These are phyloP conservation scores for Crithidia expoeki DNA, from an alignment of 208 protist species.

Conservation along the genomic window DNA sequence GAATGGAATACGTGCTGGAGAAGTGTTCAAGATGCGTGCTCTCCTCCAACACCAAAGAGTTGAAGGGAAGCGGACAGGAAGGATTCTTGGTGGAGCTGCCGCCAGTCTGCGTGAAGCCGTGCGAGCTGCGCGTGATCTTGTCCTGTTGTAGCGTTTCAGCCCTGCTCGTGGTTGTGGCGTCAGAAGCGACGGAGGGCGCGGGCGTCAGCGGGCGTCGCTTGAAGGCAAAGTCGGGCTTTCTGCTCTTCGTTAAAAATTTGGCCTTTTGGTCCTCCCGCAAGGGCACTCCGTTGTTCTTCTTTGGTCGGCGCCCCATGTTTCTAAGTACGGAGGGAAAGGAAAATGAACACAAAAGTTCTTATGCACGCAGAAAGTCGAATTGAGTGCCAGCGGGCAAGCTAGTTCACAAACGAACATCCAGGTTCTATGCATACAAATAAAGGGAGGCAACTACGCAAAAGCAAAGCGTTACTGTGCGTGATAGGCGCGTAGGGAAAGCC, in stretches of 20 bases:
- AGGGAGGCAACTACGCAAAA: too few species aligned
- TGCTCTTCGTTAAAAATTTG: neutral
- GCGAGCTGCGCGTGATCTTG: neutral
- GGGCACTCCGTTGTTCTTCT: neutral
- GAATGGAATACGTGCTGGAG: neutral
- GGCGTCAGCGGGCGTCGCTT: neutral
- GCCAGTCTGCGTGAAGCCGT: neutral
- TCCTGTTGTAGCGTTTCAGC: neutral
- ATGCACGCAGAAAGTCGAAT: too few species aligned
- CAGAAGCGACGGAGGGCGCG: neutral
- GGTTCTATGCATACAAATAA: too few species aligned
- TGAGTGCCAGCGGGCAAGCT: too few species aligned
- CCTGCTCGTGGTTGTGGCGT: neutral
- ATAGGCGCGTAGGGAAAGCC: too few species aligned
- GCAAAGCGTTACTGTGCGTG: too few species aligned
- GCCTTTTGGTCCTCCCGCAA: neutral
- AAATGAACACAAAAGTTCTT: neutral
- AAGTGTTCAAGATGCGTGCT: neutral
- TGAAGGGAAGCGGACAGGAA: neutral
- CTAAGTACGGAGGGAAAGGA: neutral
- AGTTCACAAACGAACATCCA: too few species aligned
- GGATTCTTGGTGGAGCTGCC: neutral
- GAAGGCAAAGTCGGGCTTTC: neutral
- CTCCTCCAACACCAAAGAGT: neutral
- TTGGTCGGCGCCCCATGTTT: neutral